Conservation (phyloP, 1,139 yeast species). For the Magnusiomyces tetraspermus region DNA sequence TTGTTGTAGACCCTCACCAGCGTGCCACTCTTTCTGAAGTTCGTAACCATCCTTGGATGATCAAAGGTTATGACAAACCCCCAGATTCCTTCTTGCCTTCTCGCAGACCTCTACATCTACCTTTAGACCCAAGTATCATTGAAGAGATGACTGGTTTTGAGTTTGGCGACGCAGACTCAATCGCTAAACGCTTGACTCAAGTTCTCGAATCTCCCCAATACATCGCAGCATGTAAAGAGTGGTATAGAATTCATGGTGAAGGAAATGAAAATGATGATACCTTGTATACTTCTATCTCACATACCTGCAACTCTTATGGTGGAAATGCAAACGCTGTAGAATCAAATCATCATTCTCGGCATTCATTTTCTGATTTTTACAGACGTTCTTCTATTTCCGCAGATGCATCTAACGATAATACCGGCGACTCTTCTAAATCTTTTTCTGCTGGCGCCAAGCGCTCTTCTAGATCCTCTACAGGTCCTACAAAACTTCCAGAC, state of each 20-base stretch:
- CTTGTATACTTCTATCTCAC: too few species aligned
- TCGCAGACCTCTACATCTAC: slow-evolving; percentile 63
- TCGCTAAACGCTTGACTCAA: slow-evolving; percentile 47
- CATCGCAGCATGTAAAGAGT: slow-evolving; percentile 51
- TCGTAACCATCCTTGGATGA: slow-evolving; percentile 90
- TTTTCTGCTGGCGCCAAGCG: too few species aligned
- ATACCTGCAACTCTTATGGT: too few species aligned
- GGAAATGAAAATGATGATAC: slow-evolving; percentile 43
- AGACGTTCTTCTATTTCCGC: slow-evolving; percentile 9
- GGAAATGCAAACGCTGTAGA: too few species aligned
- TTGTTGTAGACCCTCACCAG: slow-evolving; percentile 76
- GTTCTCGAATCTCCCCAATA: slow-evolving; percentile 63
- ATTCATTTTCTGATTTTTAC: too few species aligned
- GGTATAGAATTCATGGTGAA: slow-evolving; percentile 39
- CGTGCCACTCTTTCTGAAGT: slow-evolving; percentile 78
- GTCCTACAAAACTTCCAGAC: slow-evolving; percentile 38
- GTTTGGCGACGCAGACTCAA: slow-evolving; percentile 55
- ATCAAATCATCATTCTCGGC: too few species aligned
- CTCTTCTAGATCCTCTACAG: too few species aligned
- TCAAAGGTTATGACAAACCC: slow-evolving; percentile 70
- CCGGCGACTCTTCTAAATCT: too few species aligned
- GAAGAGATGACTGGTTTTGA: slow-evolving; percentile 72
- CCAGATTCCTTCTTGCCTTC: slow-evolving; percentile 67
- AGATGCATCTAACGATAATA: neutral
- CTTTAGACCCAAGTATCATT: slow-evolving; percentile 62